These are phyloP conservation scores for Claviceps sp. DNA, from an alignment of 2,329 filamentous ascomycete species.

Conservation along the genomic window DNA sequence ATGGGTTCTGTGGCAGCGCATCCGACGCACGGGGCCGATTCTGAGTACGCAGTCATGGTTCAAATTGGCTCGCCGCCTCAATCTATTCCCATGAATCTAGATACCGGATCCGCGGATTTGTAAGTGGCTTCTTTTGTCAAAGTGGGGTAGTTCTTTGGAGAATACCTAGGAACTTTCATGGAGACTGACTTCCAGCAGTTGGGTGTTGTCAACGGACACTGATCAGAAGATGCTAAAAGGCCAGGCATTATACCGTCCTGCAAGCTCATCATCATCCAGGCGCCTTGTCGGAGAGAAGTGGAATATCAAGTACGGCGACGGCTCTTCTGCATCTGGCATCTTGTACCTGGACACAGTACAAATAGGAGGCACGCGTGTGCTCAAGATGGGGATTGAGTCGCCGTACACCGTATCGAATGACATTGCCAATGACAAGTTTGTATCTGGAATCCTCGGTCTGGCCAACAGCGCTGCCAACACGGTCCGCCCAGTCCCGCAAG, in stretches of 20 bases:
- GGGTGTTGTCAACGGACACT: constrained; percentile 52
- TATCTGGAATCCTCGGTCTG: constrained; percentile 24
- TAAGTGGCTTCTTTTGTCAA: constrained; percentile 10
- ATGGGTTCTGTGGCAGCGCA: constrained; percentile 14
- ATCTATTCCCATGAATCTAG: constrained; percentile 52
- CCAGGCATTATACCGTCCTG: constrained; percentile 44
- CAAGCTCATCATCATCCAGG: constrained; percentile 27
- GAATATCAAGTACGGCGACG: constrained; percentile 52
- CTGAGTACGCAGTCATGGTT: constrained; percentile 48
- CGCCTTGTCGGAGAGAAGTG: constrained; percentile 31
- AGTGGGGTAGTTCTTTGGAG: background rate
- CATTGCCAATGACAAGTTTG: constrained; percentile 21
- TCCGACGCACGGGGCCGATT: constrained; percentile 28
- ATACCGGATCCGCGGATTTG: constrained; percentile 46
- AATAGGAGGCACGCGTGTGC: constrained; percentile 45
- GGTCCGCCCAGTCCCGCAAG: constrained; percentile 17
- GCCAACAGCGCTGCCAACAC: constrained; percentile 20
- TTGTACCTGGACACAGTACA: constrained; percentile 54
- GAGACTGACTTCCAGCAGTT: constrained; percentile 27
- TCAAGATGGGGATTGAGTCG: constrained; percentile 50
- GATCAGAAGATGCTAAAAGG: constrained; percentile 30
- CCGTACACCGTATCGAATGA: constrained; percentile 41
- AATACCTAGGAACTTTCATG: background rate
- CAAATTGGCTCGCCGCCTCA: constrained; percentile 44
- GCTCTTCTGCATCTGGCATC: constrained; percentile 45